Evolutionary conservation across 768 basidiomycete genomes (phyloP), one percentile per base, ranked within the genome.

Genomic region (Termitomyces sp.): DNA sequence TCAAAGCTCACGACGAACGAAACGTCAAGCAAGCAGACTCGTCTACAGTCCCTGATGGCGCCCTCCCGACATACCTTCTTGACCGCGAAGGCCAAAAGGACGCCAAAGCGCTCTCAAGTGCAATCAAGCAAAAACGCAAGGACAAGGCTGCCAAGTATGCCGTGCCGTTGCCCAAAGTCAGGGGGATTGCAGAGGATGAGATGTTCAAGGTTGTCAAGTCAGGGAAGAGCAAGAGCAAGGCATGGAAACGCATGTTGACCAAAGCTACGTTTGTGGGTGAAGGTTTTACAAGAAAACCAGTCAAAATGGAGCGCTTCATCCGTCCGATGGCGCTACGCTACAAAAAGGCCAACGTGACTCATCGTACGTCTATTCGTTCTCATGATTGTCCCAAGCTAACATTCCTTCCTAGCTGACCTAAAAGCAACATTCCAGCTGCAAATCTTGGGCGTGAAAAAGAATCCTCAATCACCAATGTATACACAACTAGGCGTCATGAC

Each of bases 141-240:
- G 97, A 99, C 80, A 96, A 96, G 79, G 97, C 96, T 2, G 96
- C 96, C 18, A 98, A 97, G 76, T 99, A 93, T 76, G 87, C 95
- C 18, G 97, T 99, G 2, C 97, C 97, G 5, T 73, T 99, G 63
- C 97, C 97, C 53, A 96, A 94, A 77, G 97, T 99, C 56, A 81
- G 96, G 61, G 97, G 97, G 20, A 98, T 99, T 67, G 96, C 96
- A 16, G 97, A 99, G 75, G 97, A 98, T 69, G 97, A 99, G 81
- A 97, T 95, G 91, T 99, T 99, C 83, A 98, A 96, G 81, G 97
- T 99, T 35, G 80, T 99, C 82, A 93, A 94, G 81, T 95, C 96
- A 1, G 97, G 97, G 58, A 98, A 98, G 80, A 91, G 84, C 71
- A 97, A 94, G 78, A 88, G 85, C 70, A 99, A 98, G 76, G 84